These are phyloP conservation scores for Kalmanozyma brasiliensis DNA, from an alignment of 1,284 basidiomycete genomes.

Conservation along the genomic window DNA sequence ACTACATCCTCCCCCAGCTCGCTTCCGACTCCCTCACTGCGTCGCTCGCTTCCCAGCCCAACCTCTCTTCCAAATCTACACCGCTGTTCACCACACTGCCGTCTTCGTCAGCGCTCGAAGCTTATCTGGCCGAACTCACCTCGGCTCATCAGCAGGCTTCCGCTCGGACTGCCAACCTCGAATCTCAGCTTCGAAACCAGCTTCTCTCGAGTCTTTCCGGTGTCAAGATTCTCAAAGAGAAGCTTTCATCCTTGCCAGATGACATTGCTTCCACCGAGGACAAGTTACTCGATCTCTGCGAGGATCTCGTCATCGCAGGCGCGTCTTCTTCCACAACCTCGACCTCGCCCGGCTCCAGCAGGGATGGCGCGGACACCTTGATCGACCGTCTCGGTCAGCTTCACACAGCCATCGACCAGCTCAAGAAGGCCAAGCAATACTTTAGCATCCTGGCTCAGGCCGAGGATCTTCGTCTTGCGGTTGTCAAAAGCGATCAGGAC, in stretches of 20 bases:
- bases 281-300: constrained; percentile 41
- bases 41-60: constrained; percentile 4
- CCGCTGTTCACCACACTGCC: constrained; percentile 29
- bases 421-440: constrained; percentile 46
- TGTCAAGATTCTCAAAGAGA: constrained; percentile 31
- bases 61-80: too few relatives aligned
- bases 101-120: constrained; percentile 25
- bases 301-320: constrained; percentile 31
- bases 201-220: constrained; percentile 29
- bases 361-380: constrained; percentile 15
- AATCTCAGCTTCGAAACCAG: constrained; percentile 30
- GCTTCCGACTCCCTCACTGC: constrained; percentile 26
- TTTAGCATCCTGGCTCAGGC: constrained; percentile 50
- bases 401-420: constrained; percentile 34
- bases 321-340: neutral
- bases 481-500: constrained; percentile 14
- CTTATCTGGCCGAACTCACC: constrained; percentile 31
- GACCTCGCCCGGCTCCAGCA: constrained; percentile 15
- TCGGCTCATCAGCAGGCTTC: constrained; percentile 17
- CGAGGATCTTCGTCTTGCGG: constrained; percentile 38
- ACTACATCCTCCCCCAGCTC: constrained; percentile 41
- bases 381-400: constrained; percentile 34
- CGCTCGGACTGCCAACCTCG: constrained; percentile 17
- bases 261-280: constrained; percentile 45
- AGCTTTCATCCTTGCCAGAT: constrained; percentile 32